Base-by-base conservation (phyloP, 768 basidiomycete species). In the Cyclocybe cylindracea region DNA sequence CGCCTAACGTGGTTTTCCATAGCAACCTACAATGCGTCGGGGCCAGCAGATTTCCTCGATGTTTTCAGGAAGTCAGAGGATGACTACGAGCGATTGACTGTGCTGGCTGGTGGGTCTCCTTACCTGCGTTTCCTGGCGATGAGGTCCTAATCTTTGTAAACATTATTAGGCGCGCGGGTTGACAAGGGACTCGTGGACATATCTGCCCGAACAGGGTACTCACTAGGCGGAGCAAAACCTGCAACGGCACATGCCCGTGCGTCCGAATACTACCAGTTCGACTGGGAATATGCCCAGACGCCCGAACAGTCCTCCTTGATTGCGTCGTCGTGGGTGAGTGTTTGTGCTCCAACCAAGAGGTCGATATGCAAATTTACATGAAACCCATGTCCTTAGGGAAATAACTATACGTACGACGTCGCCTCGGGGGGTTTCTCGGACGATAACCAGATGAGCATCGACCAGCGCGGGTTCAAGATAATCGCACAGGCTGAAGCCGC, bases 221-320 rank as follows among this genome's bases (percentile, higher is more conserved):
- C 76, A 5, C 57, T 86, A 10, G 67, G 75, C 39, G 79, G 80
- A 14, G 67, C 71, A 13, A 78, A 73, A 44, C 72, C 80, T 1
- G 62, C 63, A 48, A 75, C 74, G 5, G 68, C 73, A 3, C 75
- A 80, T 54, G 78, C 77, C 33, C 66, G 65, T 49, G 86, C 74
- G 9, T 70, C 80, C 3, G 84, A 87, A 61, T 88, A 87, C 59
- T 85, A 72, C 50, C 66, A 77, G 51, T 74, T 72, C 50, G 75
- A 75, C 59, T 75, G 71, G 70, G 81, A 84, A 56, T 83, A 78
- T 58, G 79, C 74, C 36, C 77, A 87, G 59, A 74, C 80, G 3
- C 86, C 86, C 1, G 83, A 84, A 32, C 76, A 85, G 61, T 81
- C 79, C 0, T 86, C 85, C 0, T 79, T 79, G 72, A 68, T 87